Evolutionary conservation across 768 basidiomycete species (phyloP), one percentile per base, ranked within the genome.

Genomic region (Rhodosporidiobolus odoratus): DNA sequence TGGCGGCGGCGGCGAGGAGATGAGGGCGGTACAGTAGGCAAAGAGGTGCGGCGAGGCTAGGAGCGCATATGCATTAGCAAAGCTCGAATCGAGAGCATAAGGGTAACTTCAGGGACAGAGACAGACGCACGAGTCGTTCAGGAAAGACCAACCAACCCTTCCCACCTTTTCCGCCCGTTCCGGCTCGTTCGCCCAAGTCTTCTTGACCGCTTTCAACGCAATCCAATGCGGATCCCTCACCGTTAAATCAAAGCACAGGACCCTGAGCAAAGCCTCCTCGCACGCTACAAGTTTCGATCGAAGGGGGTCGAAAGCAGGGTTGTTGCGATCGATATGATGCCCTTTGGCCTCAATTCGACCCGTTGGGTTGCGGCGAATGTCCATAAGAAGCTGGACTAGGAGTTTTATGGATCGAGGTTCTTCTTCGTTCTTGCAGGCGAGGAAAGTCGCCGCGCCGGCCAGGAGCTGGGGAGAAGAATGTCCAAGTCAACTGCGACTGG

Each of bases 181-280:
- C 4, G 27, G 34, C 37, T 56, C 58, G 5, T n/a, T 59, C 40
- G 25, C 54, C 57, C 75, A 72, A 3, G 70, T 48, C n/a, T 21
- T 52, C 47, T 75, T 57, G 2, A 68, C 58, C 13, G 68, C 58
- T 56, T 65, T 64, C n/a, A 56, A 62, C 3, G 73, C 45, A 0
- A 73, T 30, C 4, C 53, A 54, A 50, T 71, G 77, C 35, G 77
- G 77, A 21, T 75, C 68, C 43, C 76, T 67, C 17, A 79, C 65
- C 3, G 60, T 76, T 75, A 79, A 74, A 65, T 80, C 79, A 69
- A 78, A 80, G 71, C 79, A 78, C 47, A 78, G 57, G n/a, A 76
- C 63, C 48, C 77, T 76, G 10, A 78, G 71, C 25, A 78, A 63
- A 25, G 78, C 60, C 68, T 80, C 79, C 50, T 80, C 79, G 17